Conservation (phyloP, 2,329 filamentous ascomycete species). For the Aspergillus arachidicola region DNA sequence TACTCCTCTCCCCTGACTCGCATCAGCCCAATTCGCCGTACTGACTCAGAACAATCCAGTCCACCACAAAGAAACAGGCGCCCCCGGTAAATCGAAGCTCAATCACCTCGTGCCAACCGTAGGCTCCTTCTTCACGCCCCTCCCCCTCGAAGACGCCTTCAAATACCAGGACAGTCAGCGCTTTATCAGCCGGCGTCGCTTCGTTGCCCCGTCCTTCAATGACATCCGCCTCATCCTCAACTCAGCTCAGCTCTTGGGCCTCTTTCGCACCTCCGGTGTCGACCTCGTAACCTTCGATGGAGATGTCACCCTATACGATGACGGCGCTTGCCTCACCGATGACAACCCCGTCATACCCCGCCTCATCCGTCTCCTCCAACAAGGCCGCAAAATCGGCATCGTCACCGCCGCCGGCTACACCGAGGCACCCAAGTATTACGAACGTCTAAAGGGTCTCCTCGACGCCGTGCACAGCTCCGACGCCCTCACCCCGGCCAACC, state of each 20-base stretch:
- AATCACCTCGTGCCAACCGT: conserved; percentile 88
- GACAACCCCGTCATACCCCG: conserved; percentile 75
- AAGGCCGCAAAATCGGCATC: conserved; percentile 84
- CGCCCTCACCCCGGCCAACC: conserved; percentile 65
- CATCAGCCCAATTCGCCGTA: background rate
- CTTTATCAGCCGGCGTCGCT: conserved; percentile 85
- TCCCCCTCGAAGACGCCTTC: conserved; percentile 88
- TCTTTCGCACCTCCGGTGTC: conserved; percentile 72
- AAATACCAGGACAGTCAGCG: conserved; percentile 83
- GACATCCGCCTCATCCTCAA: conserved; percentile 92
- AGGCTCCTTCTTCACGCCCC: conserved; percentile 88
- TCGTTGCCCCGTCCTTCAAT: conserved; percentile 96
- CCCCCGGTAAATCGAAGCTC: conserved; percentile 78
- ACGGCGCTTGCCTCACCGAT: conserved; percentile 76
- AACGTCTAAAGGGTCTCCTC: conserved; percentile 81
- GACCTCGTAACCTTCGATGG: conserved; percentile 95
- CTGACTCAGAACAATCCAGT: conserved; percentile 51
- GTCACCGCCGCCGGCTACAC: conserved; percentile 97
- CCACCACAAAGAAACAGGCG: conserved; percentile 66
- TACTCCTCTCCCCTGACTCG: conserved; percentile 39
- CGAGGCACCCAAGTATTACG: conserved; percentile 82
- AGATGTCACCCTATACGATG: conserved; percentile 93
- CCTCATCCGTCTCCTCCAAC: conserved; percentile 70
- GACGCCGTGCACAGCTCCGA: conserved; percentile 70
- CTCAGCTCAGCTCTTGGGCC: conserved; percentile 89